Base-by-base conservation (phyloP, 352 stramenopile species). In the Globisporangium abappressorium region DNA sequence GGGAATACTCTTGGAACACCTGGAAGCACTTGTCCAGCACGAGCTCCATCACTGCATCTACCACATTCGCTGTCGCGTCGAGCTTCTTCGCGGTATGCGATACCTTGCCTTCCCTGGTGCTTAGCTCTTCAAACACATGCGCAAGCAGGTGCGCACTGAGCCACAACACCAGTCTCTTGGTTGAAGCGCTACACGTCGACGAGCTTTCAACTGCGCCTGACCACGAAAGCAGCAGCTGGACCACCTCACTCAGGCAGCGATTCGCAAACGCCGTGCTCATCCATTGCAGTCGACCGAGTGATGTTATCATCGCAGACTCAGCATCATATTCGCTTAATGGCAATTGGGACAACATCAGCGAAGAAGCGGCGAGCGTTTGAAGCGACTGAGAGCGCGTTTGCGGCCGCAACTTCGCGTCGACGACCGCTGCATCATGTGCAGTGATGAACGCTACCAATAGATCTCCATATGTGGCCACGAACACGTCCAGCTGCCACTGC, bases 401-500 rank as follows among this genome's bases (percentile, higher is more conserved):
- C 60, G 46, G n/a, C n/a, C 28, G 28, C 9, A 55, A 54, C 28
- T 58, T 47, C 41, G 64, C 69, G 38, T 57, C 57, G 20, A 61
- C 36, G 51, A 57, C 30, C 51, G 43, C 64, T 69, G 30, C 6
- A 2, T 46, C 22, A 2, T 56, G 51, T 7, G 41, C 22, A 56
- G 63, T 47, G 34, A 64, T 60, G 24, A 49, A 12, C 5, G 36
- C 56, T 18, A 57, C 65, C 1, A 68, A 2, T 5, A 18, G 14
- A 4, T 75, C 26, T 9, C 64, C 73, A 49, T 91, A 72, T 0
- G 75, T 76, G 3, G 81, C 75, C 55, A 91, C 74, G 65, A 92
- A 84, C 1, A 70, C 82, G 47, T 92, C 75, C 46, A 94, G 58
- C 63, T 88, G 77, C 8, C 78, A 76, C 68, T 87, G 70, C 7